These are phyloP conservation scores for Quercus phellos DNA, from an alignment of 331 rosid species.

Conservation along the genomic window DNA sequence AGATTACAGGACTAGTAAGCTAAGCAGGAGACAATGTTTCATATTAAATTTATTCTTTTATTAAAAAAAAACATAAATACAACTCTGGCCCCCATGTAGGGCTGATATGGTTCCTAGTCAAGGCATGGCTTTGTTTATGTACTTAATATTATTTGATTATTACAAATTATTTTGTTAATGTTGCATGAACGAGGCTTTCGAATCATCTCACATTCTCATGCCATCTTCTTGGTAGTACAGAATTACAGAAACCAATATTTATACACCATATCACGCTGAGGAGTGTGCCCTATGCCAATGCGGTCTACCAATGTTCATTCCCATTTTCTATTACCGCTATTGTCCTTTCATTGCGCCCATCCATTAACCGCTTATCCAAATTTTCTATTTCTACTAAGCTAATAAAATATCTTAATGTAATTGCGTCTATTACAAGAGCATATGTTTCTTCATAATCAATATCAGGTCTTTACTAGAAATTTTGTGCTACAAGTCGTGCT, in stretches of 20 bases:
- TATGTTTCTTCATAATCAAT: too few species aligned
- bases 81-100: conserved; percentile 20
- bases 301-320: neutral
- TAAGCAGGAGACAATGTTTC: neutral
- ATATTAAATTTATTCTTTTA: neutral
- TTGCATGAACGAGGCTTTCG: conserved; percentile 41
- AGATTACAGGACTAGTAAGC: conserved; percentile 7
- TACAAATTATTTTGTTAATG: conserved; percentile 17
- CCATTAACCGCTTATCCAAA: too few species aligned
- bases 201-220: conserved; percentile 55
- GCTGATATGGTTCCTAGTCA: conserved; percentile 27
- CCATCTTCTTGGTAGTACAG: neutral
- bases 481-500: too few species aligned
- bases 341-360: too few species aligned
- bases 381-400: too few species aligned
- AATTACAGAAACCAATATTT: neutral
- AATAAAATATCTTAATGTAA: too few species aligned
- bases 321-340: neutral
- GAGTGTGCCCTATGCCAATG: conserved; percentile 16
- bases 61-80: neutral
- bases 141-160: conserved; percentile 16
- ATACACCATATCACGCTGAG: conserved; percentile 26
- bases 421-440: too few species aligned
- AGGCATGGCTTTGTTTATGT: conserved; percentile 20
- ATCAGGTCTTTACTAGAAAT: too few species aligned